Conservation (phyloP, 176 grass and related monocot genomes). For the Olyra latifolia region DNA sequence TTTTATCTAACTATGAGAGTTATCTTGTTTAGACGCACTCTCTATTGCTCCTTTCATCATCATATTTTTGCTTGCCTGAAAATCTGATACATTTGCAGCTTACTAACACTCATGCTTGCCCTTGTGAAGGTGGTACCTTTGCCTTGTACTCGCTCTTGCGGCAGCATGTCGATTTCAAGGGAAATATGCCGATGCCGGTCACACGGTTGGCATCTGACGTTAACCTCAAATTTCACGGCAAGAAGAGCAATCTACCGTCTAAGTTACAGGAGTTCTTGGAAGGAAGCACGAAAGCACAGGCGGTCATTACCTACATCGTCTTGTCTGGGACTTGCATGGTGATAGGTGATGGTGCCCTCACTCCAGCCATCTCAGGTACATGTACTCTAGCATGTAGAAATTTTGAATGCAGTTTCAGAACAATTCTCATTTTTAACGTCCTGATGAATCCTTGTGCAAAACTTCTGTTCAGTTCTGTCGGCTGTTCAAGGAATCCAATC, state of each 20-base stretch:
- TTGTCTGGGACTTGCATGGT: slow-evolving; percentile 78
- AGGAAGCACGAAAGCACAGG: slow-evolving; percentile 47
- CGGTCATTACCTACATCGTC: slow-evolving; percentile 59
- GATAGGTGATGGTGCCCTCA: slow-evolving; percentile 79
- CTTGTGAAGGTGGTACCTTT: slow-evolving; percentile 68
- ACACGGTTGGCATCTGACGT: slow-evolving; percentile 55
- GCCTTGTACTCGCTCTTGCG: slow-evolving; percentile 77
- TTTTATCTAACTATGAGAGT: too few species aligned
- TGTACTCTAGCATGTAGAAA: background rate
- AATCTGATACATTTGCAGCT: background rate
- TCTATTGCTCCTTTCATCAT: background rate
- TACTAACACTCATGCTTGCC: background rate
- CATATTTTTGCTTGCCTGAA: background rate
- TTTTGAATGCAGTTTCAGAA: background rate
- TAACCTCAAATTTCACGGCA: slow-evolving; percentile 63
- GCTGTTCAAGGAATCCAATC: slow-evolving; percentile 91
- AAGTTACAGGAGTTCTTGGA: slow-evolving; percentile 57
- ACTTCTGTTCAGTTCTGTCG: slow-evolving; percentile 56
- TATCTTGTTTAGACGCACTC: too few species aligned
- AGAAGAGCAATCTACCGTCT: slow-evolving; percentile 32
- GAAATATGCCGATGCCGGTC: slow-evolving; percentile 56
- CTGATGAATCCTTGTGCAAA: background rate
- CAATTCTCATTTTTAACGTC: background rate
- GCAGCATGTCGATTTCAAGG: slow-evolving; percentile 73
- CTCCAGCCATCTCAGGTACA: slow-evolving; percentile 83